These are phyloP conservation scores for Lyophyllum atratum DNA, from an alignment of 768 basidiomycete species.

Conservation along the genomic window DNA sequence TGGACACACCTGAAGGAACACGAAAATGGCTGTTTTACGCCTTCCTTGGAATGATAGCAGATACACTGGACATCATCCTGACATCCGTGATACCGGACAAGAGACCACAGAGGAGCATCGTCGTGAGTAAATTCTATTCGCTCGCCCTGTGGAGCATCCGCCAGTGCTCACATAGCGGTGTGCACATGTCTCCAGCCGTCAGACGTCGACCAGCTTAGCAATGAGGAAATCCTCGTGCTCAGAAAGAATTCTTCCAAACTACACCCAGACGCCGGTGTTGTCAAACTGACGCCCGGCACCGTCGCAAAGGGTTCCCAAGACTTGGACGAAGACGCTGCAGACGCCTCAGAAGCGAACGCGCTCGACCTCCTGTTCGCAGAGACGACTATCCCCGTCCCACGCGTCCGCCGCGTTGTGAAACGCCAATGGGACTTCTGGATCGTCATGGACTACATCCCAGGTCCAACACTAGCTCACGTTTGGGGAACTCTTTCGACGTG, in stretches of 20 bases:
- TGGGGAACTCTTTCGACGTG: constrained; percentile 16
- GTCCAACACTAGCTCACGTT: constrained; percentile 12
- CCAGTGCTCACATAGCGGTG: neutral
- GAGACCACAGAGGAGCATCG: neutral
- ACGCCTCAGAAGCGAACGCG: constrained; percentile 8
- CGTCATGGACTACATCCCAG: constrained; percentile 21
- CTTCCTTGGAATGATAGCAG: neutral
- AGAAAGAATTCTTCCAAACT: neutral
- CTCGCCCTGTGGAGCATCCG: neutral
- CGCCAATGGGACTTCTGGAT: constrained; percentile 8
- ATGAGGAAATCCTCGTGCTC: constrained; percentile 3
- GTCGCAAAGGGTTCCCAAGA: constrained; percentile 1
- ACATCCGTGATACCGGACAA: neutral
- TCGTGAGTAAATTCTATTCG: neutral
- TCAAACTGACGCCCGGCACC: neutral
- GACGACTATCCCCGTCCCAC: constrained; percentile 22
- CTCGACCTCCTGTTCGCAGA: constrained; percentile 4
- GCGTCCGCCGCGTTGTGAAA: constrained; percentile 14
- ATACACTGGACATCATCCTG: neutral
- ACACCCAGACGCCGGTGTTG: neutral
- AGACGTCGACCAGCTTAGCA: constrained; percentile 4
- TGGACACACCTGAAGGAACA: neutral
- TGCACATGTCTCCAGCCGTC: neutral
- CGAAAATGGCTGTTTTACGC: neutral
- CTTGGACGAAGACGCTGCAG: neutral